These are phyloP conservation scores for Acanthochlamys bracteata DNA, from an alignment of 106 monocot genomes.

Conservation along the genomic window DNA sequence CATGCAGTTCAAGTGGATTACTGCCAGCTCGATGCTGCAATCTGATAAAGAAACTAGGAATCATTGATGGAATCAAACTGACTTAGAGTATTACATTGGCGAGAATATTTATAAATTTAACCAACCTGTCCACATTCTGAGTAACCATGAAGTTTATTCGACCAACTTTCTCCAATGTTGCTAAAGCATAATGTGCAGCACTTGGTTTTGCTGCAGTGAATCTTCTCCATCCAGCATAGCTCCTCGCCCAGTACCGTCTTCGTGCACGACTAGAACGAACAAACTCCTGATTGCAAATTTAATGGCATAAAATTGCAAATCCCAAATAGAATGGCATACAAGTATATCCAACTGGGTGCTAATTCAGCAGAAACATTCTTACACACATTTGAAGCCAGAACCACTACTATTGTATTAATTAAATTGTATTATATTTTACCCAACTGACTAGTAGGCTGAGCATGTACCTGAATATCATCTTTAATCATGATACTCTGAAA, in stretches of 20 bases:
- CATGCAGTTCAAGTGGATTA: constrained; percentile 89
- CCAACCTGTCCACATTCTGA: constrained; percentile 94
- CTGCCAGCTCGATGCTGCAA: constrained; percentile 98
- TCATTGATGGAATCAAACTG: background rate
- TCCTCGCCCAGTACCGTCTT: constrained; percentile 93
- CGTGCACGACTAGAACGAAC: constrained; percentile 67
- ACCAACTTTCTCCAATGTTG: constrained; percentile 79
- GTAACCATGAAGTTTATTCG: constrained; percentile 75
- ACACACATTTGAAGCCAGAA: too few species aligned
- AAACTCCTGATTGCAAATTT: constrained; percentile 61
- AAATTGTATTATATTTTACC: too few species aligned
- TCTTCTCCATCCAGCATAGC: constrained; percentile 99
- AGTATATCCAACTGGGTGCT: too few species aligned
- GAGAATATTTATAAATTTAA: background rate
- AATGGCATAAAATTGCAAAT: too few species aligned
- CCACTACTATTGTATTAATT: too few species aligned
- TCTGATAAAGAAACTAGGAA: constrained; percentile 21
- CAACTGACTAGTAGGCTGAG: too few species aligned
- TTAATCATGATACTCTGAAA: too few species aligned
- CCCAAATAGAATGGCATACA: too few species aligned
- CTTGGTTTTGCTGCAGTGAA: constrained; percentile 78
- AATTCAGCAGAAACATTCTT: too few species aligned
- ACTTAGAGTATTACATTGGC: background rate
- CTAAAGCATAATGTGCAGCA: constrained; percentile 59
- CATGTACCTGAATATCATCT: too few species aligned